These are phyloP conservation scores for Tulasnella sp. DNA, from an alignment of 768 basidiomycete genomes.

Conservation along the genomic window DNA sequence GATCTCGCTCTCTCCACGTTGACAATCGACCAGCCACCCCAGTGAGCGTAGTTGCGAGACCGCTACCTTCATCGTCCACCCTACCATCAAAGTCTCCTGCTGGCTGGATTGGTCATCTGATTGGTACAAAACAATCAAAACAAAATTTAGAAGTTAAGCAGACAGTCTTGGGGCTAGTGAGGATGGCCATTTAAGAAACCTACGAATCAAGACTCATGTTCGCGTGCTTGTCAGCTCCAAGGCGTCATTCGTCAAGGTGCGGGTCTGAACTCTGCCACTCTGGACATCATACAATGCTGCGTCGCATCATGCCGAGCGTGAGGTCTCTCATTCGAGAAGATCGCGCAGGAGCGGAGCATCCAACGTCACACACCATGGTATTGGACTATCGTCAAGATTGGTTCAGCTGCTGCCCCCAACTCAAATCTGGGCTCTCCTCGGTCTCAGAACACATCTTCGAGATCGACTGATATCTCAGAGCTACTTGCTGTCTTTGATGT, in stretches of 20 bases:
- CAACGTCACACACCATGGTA: conserved; percentile 58
- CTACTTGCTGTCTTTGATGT: conserved; percentile 38
- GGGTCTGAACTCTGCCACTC: conserved; percentile 19
- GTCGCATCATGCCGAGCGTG: conserved; percentile 45
- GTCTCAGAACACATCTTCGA: not conserved
- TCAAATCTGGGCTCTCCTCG: conserved; percentile 1
- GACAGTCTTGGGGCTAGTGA: conserved; percentile 18
- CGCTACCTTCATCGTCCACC: no score
- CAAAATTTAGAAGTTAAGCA: conserved; percentile 14
- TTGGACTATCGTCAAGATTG: conserved; percentile 59
- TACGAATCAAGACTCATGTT: not conserved
- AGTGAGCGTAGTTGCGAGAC: not conserved
- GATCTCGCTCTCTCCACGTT: not conserved
- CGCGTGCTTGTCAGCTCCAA: conserved; percentile 23
- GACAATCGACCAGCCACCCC: not conserved
- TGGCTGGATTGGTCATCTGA: conserved; percentile 7
- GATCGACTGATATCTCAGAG: no score
- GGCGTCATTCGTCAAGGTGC: conserved; percentile 33
- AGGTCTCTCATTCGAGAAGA: conserved; percentile 37
- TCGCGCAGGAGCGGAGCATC: conserved; percentile 53
- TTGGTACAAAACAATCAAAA: conserved; percentile 16
- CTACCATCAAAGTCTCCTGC: not conserved
- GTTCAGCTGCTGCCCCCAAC: conserved; percentile 23
- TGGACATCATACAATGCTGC: conserved; percentile 49
- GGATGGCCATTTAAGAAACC: not conserved